Evolutionary conservation across 805 yeast genomes (phyloP).

Genomic region (Lipomyces sp.): DNA sequence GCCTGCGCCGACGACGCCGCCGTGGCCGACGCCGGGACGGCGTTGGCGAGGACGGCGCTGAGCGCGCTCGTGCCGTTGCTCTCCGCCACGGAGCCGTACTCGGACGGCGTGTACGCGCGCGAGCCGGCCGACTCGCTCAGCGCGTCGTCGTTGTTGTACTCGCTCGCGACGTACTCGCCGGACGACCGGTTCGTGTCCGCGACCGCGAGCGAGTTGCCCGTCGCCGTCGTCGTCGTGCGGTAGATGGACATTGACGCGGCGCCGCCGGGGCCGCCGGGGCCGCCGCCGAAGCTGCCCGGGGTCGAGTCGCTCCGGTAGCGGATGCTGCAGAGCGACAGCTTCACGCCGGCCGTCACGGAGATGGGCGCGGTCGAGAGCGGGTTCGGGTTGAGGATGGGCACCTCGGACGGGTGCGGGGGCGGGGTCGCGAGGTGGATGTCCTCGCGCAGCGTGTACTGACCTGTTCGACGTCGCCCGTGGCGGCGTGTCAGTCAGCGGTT

Average conservation of each 20-base stretch:
- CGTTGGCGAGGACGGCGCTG: slow-evolving; percentile 15
- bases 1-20: slow-evolving; percentile 9
- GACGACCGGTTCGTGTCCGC: slow-evolving; percentile 3
- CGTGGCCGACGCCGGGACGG: slow-evolving; percentile 12
- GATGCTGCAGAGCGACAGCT: slow-evolving; percentile 25
- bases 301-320: slow-evolving; percentile 16
- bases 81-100: background rate
- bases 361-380: slow-evolving; percentile 39
- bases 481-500: too few relatives aligned
- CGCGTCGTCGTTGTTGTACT: slow-evolving; percentile 4
- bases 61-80: slow-evolving; percentile 6
- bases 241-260: background rate
- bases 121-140: background rate
- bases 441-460: slow-evolving; percentile 29
- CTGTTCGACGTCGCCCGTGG: too few relatives aligned
- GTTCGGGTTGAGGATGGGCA: slow-evolving; percentile 37
- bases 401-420: slow-evolving; percentile 41
- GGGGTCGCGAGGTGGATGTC: slow-evolving; percentile 39
- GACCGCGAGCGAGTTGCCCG: slow-evolving; percentile 1
- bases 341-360: slow-evolving; percentile 30
- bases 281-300: slow-evolving; percentile 8
- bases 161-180: slow-evolving; percentile 1
- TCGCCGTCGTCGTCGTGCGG: slow-evolving; percentile 7
- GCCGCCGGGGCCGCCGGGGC: too few relatives aligned
- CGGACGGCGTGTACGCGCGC: slow-evolving; percentile 4